Evolutionary conservation across 176 grass and related monocot species (phyloP).

Genomic region (Cymbopogon citratus): DNA sequence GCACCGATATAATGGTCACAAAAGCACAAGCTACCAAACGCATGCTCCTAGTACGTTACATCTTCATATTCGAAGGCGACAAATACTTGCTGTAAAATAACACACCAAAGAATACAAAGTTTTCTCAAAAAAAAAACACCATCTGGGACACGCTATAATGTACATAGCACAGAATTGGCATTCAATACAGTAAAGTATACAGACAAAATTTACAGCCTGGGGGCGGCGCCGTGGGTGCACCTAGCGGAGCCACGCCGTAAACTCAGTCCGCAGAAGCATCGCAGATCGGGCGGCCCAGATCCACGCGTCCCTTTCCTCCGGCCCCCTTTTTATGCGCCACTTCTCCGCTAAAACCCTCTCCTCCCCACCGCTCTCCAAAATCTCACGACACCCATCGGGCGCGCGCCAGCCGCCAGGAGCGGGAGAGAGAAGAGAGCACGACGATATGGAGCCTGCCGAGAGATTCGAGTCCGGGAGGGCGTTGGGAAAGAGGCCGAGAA

Average conservation of each 20-base stretch:
- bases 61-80: not conserved
- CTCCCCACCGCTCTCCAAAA: constrained; percentile 7
- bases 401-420: too few species aligned
- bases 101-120: not conserved
- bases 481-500: too few species aligned
- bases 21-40: not conserved
- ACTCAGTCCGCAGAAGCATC: not conserved
- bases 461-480: too few species aligned
- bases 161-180: not conserved
- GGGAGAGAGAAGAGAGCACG: not conserved
- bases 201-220: not conserved
- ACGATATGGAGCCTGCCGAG: too few species aligned
- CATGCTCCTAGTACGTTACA: not conserved
- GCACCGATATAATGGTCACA: not conserved
- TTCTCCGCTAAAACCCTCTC: constrained; percentile 7
- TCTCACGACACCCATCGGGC: not conserved
- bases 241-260: not conserved
- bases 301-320: not conserved
- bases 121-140: too few species aligned
- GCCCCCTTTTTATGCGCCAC: constrained; percentile 30
- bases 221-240: not conserved
- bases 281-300: constrained; percentile 35
- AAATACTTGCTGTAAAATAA: not conserved
- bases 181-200: not conserved
- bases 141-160: not conserved